Percentiles rank a stretch among this genome's conserved stretches.
phyloP scores from a whole-genome alignment of 805 yeast genomes.

The Teunomyces panamensis region DNA sequence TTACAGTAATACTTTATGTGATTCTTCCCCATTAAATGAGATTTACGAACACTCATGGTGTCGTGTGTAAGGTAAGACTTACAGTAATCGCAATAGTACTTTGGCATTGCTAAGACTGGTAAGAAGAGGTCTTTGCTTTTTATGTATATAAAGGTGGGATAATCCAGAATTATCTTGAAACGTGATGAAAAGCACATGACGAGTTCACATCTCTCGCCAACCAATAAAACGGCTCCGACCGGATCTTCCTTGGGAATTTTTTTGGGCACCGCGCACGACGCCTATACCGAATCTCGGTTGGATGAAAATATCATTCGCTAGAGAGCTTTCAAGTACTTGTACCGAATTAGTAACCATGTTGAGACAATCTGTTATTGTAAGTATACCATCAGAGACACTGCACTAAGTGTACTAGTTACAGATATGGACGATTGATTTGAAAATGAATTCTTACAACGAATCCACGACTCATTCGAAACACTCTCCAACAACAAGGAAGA shows the following conservation, averaged over 20 bases:
- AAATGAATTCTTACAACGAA: background rate
- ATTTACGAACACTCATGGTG: slow-evolving; percentile 78
- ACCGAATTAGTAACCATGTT: slow-evolving; percentile 22
- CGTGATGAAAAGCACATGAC: background rate
- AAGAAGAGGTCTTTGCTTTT: background rate
- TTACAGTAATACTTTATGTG: slow-evolving; percentile 71
- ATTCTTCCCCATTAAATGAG: slow-evolving; percentile 74
- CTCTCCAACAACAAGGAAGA: background rate
- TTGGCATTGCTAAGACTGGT: slow-evolving; percentile 44
- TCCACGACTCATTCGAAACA: background rate
- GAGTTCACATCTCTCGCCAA: background rate
- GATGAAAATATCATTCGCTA: slow-evolving; percentile 4
- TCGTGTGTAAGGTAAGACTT: slow-evolving; percentile 82
- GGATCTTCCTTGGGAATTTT: background rate
- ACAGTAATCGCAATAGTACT: slow-evolving; percentile 84
- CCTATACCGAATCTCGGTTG: slow-evolving; percentile 3
- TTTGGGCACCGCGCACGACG: slow-evolving; percentile 2
- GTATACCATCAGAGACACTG: slow-evolving; percentile 13
- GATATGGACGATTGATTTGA: no score
- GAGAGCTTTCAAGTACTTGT: slow-evolving; percentile 4
- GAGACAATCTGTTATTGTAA: slow-evolving; percentile 40
- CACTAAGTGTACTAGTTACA: background rate
- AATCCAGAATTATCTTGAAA: background rate
- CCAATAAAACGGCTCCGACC: slow-evolving; percentile 1
- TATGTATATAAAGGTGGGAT: no score